phyloP scores from a whole-genome alignment of 2,329 filamentous ascomycete genomes.

The Beauveria brongniartii region DNA sequence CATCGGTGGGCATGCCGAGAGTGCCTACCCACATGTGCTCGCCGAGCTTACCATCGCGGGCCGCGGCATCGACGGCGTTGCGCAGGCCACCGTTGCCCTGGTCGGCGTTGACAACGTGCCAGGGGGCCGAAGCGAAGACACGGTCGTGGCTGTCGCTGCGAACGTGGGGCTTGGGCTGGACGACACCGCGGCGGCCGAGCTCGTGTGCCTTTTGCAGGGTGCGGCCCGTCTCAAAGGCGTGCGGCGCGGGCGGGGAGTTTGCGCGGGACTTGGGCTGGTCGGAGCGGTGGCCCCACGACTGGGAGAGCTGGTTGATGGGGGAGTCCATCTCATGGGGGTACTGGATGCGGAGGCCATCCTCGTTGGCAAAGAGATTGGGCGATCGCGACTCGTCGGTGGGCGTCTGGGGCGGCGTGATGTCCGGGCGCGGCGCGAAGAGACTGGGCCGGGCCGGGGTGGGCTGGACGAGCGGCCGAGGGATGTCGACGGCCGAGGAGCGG shows the following conservation, averaged over 20 bases:
- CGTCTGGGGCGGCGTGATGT: constrained; percentile 49
- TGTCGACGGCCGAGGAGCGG: constrained; percentile 21
- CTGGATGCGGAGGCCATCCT: constrained; percentile 49
- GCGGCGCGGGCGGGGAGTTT: constrained; percentile 64
- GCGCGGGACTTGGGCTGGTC: constrained; percentile 75
- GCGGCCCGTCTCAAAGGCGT: constrained; percentile 61
- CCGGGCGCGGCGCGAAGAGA: constrained; percentile 40
- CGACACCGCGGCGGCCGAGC: constrained; percentile 48
- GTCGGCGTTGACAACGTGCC: constrained; percentile 75
- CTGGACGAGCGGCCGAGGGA: constrained; percentile 17
- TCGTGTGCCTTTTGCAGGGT: constrained; percentile 49
- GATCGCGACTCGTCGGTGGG: constrained; percentile 38
- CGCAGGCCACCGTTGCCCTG: constrained; percentile 89
- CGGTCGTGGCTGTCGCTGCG: constrained; percentile 58
- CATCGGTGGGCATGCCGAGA: constrained; percentile 88
- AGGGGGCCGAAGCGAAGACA: constrained; percentile 69
- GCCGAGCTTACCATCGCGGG: constrained; percentile 57
- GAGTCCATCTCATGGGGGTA: constrained; percentile 47
- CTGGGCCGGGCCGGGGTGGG: constrained; percentile 37
- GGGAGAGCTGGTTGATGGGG: constrained; percentile 66
- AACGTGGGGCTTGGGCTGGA: constrained; percentile 42
- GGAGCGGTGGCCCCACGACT: constrained; percentile 65
- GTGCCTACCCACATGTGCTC: constrained; percentile 90
- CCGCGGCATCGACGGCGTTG: constrained; percentile 76
- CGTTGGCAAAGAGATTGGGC: constrained; percentile 47